A percentile compares a stretch with the other conserved stretches of the same genome.
phyloP scores from a whole-genome alignment of 2,329 filamentous ascomycete species.

The Bretziella fagacearum region DNA sequence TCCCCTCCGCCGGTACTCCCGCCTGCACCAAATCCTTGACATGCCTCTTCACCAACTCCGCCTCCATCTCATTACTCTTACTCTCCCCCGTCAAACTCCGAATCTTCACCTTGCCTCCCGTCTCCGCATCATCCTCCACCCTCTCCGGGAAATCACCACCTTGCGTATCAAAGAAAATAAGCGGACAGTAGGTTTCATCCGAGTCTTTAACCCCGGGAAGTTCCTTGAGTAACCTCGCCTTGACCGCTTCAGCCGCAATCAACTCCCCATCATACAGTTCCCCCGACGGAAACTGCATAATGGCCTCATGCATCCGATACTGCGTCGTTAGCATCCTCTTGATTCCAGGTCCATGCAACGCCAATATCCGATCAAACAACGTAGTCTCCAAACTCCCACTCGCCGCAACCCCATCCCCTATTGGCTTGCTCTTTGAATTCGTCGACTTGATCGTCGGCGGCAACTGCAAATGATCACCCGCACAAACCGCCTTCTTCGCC shows the following conservation, averaged over 20 bases:
- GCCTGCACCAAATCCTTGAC: slow-evolving; percentile 59
- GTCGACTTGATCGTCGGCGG: slow-evolving; percentile 93
- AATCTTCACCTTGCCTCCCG: slow-evolving; percentile 28
- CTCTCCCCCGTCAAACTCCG: slow-evolving; percentile 38
- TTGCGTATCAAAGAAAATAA: slow-evolving; percentile 93
- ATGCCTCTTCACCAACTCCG: slow-evolving; percentile 60
- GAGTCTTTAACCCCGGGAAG: slow-evolving; percentile 51
- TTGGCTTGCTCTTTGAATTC: slow-evolving; percentile 21
- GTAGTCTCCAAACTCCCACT: slow-evolving; percentile 55
- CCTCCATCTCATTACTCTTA: slow-evolving; percentile 87
- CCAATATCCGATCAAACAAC: slow-evolving; percentile 75
- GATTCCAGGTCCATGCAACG: slow-evolving; percentile 63
- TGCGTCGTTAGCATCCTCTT: slow-evolving; percentile 94
- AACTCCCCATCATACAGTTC: slow-evolving; percentile 73
- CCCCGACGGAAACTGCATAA: slow-evolving; percentile 87
- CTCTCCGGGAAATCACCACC: slow-evolving; percentile 82
- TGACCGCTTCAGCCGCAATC: slow-evolving; percentile 64
- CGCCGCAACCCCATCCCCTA: slow-evolving; percentile 15
- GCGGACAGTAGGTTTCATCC: slow-evolving; percentile 72
- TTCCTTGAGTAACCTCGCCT: slow-evolving; percentile 48
- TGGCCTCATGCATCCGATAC: slow-evolving; percentile 93
- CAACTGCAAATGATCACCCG: slow-evolving; percentile 85
- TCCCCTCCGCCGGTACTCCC: slow-evolving; percentile 66
- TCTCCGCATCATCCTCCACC: slow-evolving; percentile 51
- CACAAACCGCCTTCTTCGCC: slow-evolving; percentile 71